phyloP scores from a whole-genome alignment of 768 basidiomycete genomes.

The Leucosporidium yakuticum region DNA sequence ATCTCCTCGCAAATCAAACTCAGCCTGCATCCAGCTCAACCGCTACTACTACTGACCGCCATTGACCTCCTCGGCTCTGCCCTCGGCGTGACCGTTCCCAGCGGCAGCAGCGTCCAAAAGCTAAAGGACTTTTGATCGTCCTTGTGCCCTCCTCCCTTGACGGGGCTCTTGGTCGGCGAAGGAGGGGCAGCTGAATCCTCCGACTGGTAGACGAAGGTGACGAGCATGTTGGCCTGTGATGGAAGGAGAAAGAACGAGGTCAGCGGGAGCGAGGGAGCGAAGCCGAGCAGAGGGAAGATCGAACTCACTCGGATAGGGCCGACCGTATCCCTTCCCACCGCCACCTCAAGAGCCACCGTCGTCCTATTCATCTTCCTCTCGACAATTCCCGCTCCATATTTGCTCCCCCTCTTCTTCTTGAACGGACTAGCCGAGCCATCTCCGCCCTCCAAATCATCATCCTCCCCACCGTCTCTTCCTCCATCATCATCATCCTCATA shows the following conservation, averaged over 20 bases:
- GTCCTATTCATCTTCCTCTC: conserved; percentile 88
- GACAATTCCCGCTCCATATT: conserved; percentile 57
- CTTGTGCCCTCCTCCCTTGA: conserved; percentile 12
- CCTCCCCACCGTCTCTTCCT: conserved; percentile 52
- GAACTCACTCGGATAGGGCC: conserved; percentile 68
- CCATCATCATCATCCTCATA: conserved; percentile 84
- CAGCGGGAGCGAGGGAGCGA: not conserved
- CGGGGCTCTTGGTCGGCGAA: conserved; percentile 40
- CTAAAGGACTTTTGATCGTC: conserved; percentile 51
- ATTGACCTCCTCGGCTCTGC: conserved; percentile 15
- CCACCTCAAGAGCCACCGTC: conserved; percentile 79
- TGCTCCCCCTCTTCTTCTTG: conserved; percentile 36
- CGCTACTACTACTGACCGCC: conserved; percentile 19
- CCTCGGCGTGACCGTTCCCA: conserved; percentile 27
- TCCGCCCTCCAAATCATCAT: conserved; percentile 44
- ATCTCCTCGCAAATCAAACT: not conserved
- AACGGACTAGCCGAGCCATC: conserved; percentile 49
- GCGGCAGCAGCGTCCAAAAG: conserved; percentile 58
- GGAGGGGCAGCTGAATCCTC: conserved; percentile 55
- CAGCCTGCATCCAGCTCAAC: not conserved
- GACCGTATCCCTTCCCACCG: conserved; percentile 69
- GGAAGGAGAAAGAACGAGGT: not conserved
- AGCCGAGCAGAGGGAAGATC: not conserved
- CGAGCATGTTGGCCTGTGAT: conserved; percentile 80
- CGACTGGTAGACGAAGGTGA: conserved; percentile 87